Evolutionary conservation across 129 eudicot genomes (phyloP).

Genomic region (Cynara cardunculus): DNA sequence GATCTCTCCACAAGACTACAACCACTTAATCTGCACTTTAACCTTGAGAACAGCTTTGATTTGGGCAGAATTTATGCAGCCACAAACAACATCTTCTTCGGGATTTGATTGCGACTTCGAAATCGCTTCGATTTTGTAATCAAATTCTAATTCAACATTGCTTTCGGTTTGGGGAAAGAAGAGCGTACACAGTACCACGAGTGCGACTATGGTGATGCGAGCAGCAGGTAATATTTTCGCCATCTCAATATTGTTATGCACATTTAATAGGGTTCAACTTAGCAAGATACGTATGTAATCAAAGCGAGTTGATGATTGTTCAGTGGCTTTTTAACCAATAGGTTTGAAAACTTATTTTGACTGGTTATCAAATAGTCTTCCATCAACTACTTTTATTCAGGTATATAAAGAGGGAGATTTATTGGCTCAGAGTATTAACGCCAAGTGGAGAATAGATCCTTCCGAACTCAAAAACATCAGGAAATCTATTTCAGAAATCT

Average conservation of each 20-base stretch:
- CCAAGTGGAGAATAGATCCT: background rate
- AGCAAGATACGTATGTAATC: background rate
- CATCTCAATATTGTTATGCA: background rate
- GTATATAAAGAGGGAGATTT: background rate
- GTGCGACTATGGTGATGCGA: slow-evolving; percentile 26
- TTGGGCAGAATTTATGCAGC: background rate
- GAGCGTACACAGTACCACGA: background rate
- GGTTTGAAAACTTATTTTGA: background rate
- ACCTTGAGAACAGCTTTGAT: background rate
- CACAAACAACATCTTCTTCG: background rate
- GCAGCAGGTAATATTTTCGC: slow-evolving; percentile 7
- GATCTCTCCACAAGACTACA: background rate
- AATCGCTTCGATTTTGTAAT: background rate
- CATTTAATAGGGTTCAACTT: background rate
- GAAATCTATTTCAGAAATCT: background rate
- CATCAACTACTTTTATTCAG: background rate
- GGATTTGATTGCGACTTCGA: background rate
- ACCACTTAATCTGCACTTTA: too few species aligned
- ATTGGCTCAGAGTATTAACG: background rate
- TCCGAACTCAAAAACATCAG: background rate
- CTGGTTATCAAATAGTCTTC: background rate
- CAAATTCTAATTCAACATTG: background rate
- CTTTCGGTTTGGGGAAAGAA: slow-evolving; percentile 3
- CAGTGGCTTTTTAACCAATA: background rate
- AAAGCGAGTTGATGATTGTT: background rate